Conservation (phyloP, 179 eudicot species). For the Amaranthus tricolor region DNA sequence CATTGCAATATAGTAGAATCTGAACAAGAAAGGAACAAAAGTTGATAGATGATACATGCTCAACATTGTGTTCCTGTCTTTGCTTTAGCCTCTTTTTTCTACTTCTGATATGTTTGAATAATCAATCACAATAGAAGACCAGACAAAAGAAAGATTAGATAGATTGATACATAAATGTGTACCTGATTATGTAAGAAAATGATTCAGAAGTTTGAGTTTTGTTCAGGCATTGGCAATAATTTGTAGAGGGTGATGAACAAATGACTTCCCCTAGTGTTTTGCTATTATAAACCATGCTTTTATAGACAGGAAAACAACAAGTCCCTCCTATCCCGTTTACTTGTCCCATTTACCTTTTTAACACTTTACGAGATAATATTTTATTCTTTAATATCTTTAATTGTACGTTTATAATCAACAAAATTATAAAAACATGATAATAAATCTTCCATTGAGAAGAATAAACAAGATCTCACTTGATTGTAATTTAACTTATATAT, state of each 20-base stretch:
- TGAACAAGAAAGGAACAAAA: conserved; percentile 30
- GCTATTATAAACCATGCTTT: conserved; percentile 1
- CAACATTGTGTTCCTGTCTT: conserved; percentile 19
- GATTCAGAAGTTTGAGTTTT: conserved; percentile 7
- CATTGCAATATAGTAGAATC: conserved; percentile 34
- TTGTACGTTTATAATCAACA: too few relatives aligned
- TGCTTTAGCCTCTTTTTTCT: background rate
- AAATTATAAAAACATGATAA: too few relatives aligned
- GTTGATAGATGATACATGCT: conserved; percentile 31
- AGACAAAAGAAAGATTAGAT: background rate
- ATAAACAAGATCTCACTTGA: too few relatives aligned
- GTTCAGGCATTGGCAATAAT: conserved; percentile 20
- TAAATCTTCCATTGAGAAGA: too few relatives aligned
- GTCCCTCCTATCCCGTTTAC: too few relatives aligned
- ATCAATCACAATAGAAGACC: background rate
- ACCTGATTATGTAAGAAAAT: conserved; percentile 11
- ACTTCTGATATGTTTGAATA: background rate
- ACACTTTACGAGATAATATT: too few relatives aligned
- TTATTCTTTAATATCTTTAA: too few relatives aligned
- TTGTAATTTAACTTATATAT: too few relatives aligned
- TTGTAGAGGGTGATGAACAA: conserved; percentile 13
- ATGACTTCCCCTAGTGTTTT: conserved; percentile 15
- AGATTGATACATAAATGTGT: background rate
- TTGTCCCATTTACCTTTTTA: too few relatives aligned
- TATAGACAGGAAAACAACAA: conserved; percentile 10